A percentile compares a stretch with the other conserved stretches of the same genome.
These are phyloP conservation scores for Boletus reticuloceps DNA, from an alignment of 768 basidiomycete genomes.

Conservation along the genomic window DNA sequence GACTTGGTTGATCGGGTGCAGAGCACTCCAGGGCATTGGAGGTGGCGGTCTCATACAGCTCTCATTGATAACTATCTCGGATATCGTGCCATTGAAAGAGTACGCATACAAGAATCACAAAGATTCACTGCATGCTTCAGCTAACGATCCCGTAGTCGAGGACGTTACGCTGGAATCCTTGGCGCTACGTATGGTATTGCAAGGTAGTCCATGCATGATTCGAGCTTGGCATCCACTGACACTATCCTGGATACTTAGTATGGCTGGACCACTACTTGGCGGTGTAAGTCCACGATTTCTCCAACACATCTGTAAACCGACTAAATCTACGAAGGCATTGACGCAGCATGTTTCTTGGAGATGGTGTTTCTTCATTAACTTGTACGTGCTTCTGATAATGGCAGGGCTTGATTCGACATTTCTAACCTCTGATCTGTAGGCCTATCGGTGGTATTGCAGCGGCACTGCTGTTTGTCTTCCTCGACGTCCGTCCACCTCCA, in stretches of 20 bases:
- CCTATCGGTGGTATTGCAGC: slow-evolving; percentile 69
- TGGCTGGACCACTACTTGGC: slow-evolving; percentile 77
- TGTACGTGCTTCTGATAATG: slow-evolving; percentile 39
- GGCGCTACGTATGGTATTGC: slow-evolving; percentile 79
- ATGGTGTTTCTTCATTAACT: slow-evolving; percentile 79
- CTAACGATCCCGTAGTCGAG: slow-evolving; percentile 48
- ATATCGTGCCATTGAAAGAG: slow-evolving; percentile 81
- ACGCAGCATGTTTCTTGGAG: slow-evolving; percentile 76
- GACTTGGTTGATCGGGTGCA: slow-evolving; percentile 70
- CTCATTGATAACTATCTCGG: slow-evolving; percentile 74
- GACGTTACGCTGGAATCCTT: slow-evolving; percentile 70
- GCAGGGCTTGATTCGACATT: no score
- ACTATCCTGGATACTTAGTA: slow-evolving; percentile 36
- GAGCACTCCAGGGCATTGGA: slow-evolving; percentile 82
- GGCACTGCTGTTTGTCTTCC: slow-evolving; percentile 61
- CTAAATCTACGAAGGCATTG: slow-evolving; percentile 44
- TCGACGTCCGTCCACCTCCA: slow-evolving; percentile 70
- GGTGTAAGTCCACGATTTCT: slow-evolving; percentile 51
- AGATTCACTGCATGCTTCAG: neutral
- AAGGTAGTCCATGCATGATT: slow-evolving; percentile 28
- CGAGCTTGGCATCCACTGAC: neutral
- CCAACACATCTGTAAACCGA: neutral
- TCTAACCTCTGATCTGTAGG: slow-evolving; percentile 30
- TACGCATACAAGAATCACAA: slow-evolving; percentile 30
- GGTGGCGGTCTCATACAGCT: slow-evolving; percentile 77